Percentiles rank a stretch among this genome's conserved stretches.
phyloP scores from a whole-genome alignment of 441 rosid species.

The Jatropha podagrica region DNA sequence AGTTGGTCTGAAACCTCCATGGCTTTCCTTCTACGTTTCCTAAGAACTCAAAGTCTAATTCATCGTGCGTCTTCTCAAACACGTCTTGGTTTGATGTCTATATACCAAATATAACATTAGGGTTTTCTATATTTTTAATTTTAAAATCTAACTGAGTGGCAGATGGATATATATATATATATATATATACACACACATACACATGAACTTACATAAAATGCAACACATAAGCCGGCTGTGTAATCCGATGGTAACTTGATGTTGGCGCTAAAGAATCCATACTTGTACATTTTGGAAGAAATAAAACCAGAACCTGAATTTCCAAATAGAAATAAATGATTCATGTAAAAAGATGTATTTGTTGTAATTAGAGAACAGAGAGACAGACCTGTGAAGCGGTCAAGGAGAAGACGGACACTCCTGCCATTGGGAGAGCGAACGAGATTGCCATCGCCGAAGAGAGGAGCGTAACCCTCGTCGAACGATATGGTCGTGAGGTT shows the following conservation, averaged over 20 bases:
- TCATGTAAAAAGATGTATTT: too few species aligned
- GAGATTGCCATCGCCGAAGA: conserved; percentile 80
- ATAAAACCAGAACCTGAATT: conserved; percentile 81
- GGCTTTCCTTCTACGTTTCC: conserved; percentile 79
- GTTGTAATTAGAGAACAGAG: background rate
- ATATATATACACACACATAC: too few species aligned
- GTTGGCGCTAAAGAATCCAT: conserved; percentile 87
- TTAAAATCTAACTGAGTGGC: too few species aligned
- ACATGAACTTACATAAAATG: conserved; percentile 66
- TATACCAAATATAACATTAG: background rate
- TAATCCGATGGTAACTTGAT: conserved; percentile 79
- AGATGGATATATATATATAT: too few species aligned
- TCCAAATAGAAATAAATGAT: background rate
- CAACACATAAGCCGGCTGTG: conserved; percentile 88
- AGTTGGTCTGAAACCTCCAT: conserved; percentile 92
- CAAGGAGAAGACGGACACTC: conserved; percentile 81
- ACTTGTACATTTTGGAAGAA: conserved; percentile 74
- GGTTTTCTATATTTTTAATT: too few species aligned
- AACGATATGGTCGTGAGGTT: conserved; percentile 62
- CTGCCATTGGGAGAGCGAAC: conserved; percentile 68
- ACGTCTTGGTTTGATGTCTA: conserved; percentile 89
- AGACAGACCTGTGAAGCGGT: conserved; percentile 64
- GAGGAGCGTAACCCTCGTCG: conserved; percentile 73
- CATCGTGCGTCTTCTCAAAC: conserved; percentile 84
- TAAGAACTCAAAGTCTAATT: conserved; percentile 86